Base-by-base conservation (phyloP, 2,329 filamentous ascomycete genomes). In the Diaporthe longicolla region DNA sequence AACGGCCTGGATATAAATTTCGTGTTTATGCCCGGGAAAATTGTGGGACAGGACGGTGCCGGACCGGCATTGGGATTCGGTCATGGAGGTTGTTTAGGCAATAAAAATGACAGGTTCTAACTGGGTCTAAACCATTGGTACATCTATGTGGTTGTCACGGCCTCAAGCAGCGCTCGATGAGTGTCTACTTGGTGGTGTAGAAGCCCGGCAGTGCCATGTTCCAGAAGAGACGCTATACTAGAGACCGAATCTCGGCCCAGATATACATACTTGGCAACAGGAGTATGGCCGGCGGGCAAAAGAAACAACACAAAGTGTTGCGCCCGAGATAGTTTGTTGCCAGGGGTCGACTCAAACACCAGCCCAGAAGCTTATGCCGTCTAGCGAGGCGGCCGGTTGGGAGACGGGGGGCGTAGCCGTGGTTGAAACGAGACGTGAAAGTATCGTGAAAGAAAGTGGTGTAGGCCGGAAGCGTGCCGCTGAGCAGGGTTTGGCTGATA, bases 21-120 rank as follows among this genome's bases (percentile, higher is more conserved):
- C 11, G 29, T 24, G 19, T 65, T 32, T 52, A 19, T 52, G 29
- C n/a, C 29, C 48, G 32, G 50, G 21, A 4, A 10, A 54, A 54
- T 21, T 68, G 63, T 54, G 63, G 63, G 63, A 68, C 63, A 40
- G 45, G 32, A 54, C 63, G 63, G 63, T 68, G 63, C 48, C 63
- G 63, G 63, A 52, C 54, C 63, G 63, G 63, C 63, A 17, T 26
- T 29, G 13, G 13, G 24, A 40, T 50, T 19, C 26, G 63, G 19
- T 4, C 24, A 9, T n/a, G n/a, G 13, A 13, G 13, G 32, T 26
- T 50, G 32, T 26, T 26, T 68, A 40, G 63, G 48, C 48, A 54
- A 68, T 54, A 52, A 15, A 68, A 54, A 54, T 54, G 48, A 68
- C 45, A 68, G 19, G n/a, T 54, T 37, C 15, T 26, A 37, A 24